Base-by-base conservation (phyloP, 2,329 filamentous ascomycete genomes). In the Gnomoniopsis smithogilvyi region DNA sequence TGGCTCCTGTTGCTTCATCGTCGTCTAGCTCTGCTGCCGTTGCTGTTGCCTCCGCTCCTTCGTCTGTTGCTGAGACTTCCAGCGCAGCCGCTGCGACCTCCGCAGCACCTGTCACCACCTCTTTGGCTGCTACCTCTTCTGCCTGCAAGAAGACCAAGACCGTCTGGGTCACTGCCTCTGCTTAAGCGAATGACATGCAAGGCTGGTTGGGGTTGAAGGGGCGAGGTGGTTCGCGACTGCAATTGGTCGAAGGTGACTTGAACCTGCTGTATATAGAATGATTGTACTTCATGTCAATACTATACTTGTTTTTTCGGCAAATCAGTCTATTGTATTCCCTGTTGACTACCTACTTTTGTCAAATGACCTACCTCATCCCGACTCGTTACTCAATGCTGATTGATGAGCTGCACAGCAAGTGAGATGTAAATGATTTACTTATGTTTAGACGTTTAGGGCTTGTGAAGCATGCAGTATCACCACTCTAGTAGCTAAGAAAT, bases 91-190 rank as follows among this genome's bases (percentile, higher is more conserved):
- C 24, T 14, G 21, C 60, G 24, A 59, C 51, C 21, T 46, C 60
- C 47, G 60, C 60, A 17, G 52, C 60, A n/a, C 60, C 60, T 2
- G 48, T 52, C 17, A 59, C 56, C 10, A 62, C 60, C 11, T 26
- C 52, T 6, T 53, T 52, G 12, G 24, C 19, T 41, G 45, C 48
- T 1, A 17, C 45, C 34, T 53, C 60, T 6, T 55, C 56, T 15
- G 54, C 56, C 52, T 47, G 55, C 38, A 59, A 45, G 57, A 59
- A 50, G 60, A 62, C 60, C 49, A 62, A 59, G 56, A 62, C 60
- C 43, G 60, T 62, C 52, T 62, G 52, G 43, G 60, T 62, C 24
- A 62, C 60, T 17, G 22, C 48, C 34, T 56, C 60, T 36, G 52
- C 49, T 38, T 59, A 47, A 51, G 21, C 3, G 7, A 19, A 6